Base-by-base conservation (phyloP, 768 basidiomycete genomes). In the Hortiboletus flavorubellus region DNA sequence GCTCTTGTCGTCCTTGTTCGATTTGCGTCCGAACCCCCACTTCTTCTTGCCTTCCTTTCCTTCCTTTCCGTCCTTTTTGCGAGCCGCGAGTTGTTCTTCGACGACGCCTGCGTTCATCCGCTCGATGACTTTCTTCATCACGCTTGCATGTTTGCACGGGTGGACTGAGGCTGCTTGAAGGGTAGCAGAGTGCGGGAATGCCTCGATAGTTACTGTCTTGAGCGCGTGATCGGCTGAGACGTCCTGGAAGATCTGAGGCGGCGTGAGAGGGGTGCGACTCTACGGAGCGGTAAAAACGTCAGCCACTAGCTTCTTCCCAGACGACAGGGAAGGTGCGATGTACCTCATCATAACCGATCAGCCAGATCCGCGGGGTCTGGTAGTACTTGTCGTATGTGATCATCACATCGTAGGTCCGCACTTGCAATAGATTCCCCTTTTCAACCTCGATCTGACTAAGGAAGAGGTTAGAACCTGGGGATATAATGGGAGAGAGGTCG, bases 341-440 rank as follows among this genome's bases (percentile, higher is more conserved):
- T 59, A 91, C 93, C 84, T 98, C 97, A 68, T 98, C 95, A 68
- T 98, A 98, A 18, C 97, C 97, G 60, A 95, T 83, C 55, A 99
- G 75, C 97, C 97, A 99, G 69, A 98, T 89, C 62, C 96, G 85
- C 23, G 97, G 97, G 12, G 95, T 98, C 72, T 98, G 97, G 74
- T 99, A 98, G 73, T 95, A 96, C 77, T 98, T 99, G 82, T 99
- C 97, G 72, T 98, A 99, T 46, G 92, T 93, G 78, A 99, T 98
- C 89, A 97, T 92, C 66, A 98, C 95, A 71, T 99, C 97, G 77
- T 99, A 99, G 11, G 96, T 99, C 66, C 97, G 84, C 39, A 98
- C 93, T 80, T 95, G 92, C 40, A 98, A 77, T 29, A 98, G 78
- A 64, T 97, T 97, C 53, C 84, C 85, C 58, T 85, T 91, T 34